These are phyloP conservation scores for Haematococcus lacustris DNA, from an alignment of 139 green algal species.

Conservation along the genomic window DNA sequence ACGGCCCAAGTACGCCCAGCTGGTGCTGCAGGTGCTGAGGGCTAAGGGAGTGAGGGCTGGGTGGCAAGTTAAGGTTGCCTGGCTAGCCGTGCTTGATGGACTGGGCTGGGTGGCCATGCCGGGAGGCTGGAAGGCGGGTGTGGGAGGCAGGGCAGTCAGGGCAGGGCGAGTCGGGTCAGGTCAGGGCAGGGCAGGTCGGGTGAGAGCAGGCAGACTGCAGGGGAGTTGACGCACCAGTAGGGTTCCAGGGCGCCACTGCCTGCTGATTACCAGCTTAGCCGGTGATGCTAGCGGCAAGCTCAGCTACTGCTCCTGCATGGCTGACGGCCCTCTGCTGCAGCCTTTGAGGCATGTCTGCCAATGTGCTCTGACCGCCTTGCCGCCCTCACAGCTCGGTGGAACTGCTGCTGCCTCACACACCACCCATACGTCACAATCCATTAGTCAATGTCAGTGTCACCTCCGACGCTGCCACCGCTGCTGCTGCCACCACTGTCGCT, in stretches of 20 bases:
- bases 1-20: slow-evolving; percentile 24
- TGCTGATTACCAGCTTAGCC: no score
- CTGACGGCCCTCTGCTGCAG: neutral
- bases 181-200: no score
- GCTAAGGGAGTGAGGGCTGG: neutral
- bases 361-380: neutral
- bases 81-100: neutral
- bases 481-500: no score
- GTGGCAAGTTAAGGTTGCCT: no score
- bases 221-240: neutral
- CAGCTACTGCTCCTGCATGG: neutral
- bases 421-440: neutral
- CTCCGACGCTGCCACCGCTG: no score
- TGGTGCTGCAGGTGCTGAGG: slow-evolving; percentile 41
- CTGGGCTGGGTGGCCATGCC: no score
- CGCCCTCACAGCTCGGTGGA: neutral
- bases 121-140: neutral
- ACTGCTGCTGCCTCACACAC: neutral
- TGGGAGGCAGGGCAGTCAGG: no score
- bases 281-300: no score
- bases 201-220: no score
- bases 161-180: no score
- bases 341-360: neutral
- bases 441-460: neutral
- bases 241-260: no score